These are phyloP conservation scores for Phytophthora vignae DNA, from an alignment of 352 stramenopile species.

Conservation along the genomic window DNA sequence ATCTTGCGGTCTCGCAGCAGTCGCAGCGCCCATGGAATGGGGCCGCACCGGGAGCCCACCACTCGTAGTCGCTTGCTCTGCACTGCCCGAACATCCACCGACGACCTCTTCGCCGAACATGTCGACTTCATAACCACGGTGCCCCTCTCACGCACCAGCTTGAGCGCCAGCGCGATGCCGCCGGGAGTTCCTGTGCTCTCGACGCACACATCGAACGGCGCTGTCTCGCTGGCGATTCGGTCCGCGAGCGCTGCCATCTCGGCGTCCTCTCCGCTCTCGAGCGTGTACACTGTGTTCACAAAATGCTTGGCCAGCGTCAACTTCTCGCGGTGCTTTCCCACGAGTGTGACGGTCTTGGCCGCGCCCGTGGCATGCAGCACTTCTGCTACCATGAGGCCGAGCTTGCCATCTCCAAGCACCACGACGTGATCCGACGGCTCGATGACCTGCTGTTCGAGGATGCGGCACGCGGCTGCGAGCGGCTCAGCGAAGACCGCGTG, in stretches of 20 bases:
- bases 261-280: slow-evolving; percentile 29
- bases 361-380: slow-evolving; percentile 57
- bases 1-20: slow-evolving; percentile 60
- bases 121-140: slow-evolving; percentile 67
- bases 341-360: slow-evolving; percentile 51
- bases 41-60: slow-evolving; percentile 73
- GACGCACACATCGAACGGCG: slow-evolving; percentile 68
- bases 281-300: slow-evolving; percentile 42
- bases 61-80: slow-evolving; percentile 60
- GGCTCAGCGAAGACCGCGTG: slow-evolving; percentile 88
- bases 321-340: slow-evolving; percentile 72
- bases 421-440: slow-evolving; percentile 63
- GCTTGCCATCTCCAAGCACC: slow-evolving; percentile 90
- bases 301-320: slow-evolving; percentile 59
- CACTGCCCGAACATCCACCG: slow-evolving; percentile 34
- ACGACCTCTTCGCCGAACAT: slow-evolving; percentile 43
- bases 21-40: slow-evolving; percentile 61
- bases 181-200: slow-evolving; percentile 67
- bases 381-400: slow-evolving; percentile 89
- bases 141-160: slow-evolving; percentile 46
- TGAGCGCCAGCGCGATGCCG: slow-evolving; percentile 51
- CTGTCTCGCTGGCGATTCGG: slow-evolving; percentile 25
- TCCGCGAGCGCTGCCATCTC: slow-evolving; percentile 35
- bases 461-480: slow-evolving; percentile 85
- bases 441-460: slow-evolving; percentile 87